These are phyloP conservation scores for Theileria orientalis DNA, from an alignment of 169 alveolate genomes.

Conservation along the genomic window DNA sequence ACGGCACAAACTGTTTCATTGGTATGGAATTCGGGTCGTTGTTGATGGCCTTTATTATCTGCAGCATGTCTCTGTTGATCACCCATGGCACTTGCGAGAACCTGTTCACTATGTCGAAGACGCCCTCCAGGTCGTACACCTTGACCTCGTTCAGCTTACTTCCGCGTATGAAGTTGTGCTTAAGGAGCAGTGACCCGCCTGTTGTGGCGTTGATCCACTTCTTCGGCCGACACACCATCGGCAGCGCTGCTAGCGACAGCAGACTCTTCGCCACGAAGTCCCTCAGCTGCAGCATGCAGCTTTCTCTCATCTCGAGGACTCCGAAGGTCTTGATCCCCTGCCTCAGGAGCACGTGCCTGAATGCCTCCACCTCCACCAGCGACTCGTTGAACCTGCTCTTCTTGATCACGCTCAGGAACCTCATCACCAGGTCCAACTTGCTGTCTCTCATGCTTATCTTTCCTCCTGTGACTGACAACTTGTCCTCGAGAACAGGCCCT, in stretches of 20 bases:
- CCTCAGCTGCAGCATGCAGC: conserved; percentile 71
- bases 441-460: conserved; percentile 4
- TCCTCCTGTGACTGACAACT: neutral
- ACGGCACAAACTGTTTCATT: conserved; percentile 30
- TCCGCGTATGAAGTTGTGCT: conserved; percentile 71
- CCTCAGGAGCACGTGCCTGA: conserved; percentile 68
- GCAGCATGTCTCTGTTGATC: conserved; percentile 60
- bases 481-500: conserved; percentile 18
- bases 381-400: conserved; percentile 66
- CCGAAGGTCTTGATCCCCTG: conserved; percentile 71
- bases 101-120: conserved; percentile 59
- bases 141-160: conserved; percentile 66
- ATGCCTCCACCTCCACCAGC: conserved; percentile 71
- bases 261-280: conserved; percentile 70
- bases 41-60: conserved; percentile 56
- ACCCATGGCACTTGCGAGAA: conserved; percentile 73
- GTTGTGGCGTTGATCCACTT: conserved; percentile 64
- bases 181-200: conserved; percentile 71
- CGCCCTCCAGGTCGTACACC: conserved; percentile 70
- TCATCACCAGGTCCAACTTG: conserved; percentile 8
- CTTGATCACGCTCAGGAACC: conserved; percentile 23
- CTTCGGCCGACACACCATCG: conserved; percentile 76
- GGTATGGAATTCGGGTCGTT: conserved; percentile 53
- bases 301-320: conserved; percentile 73
- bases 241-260: conserved; percentile 66